Conservation (phyloP, 2,329 filamentous ascomycete genomes). For the Tolypocladium inflatum region DNA sequence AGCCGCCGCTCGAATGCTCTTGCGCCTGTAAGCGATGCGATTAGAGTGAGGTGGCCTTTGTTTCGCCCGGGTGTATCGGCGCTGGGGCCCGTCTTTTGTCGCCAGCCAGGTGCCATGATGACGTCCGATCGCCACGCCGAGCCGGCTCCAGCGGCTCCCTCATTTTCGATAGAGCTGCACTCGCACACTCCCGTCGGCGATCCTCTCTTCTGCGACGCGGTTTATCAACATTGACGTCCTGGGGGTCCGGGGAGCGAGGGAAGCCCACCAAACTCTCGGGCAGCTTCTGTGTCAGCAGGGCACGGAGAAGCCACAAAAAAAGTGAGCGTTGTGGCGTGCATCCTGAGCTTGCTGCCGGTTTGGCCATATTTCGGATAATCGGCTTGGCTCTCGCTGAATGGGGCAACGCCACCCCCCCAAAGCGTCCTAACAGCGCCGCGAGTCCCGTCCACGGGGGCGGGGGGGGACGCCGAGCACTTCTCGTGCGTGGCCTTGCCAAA, state of each 20-base stretch:
- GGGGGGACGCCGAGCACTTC: background rate
- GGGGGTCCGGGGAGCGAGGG: no score
- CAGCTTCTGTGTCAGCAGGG: background rate
- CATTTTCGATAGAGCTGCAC: background rate
- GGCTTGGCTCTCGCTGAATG: background rate
- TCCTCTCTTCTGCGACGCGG: background rate
- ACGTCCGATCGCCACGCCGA: constrained; percentile 10
- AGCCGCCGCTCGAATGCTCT: background rate
- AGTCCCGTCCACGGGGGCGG: background rate
- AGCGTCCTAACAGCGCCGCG: background rate
- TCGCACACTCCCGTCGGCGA: background rate
- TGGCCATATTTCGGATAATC: constrained; percentile 1
- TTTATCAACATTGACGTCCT: background rate
- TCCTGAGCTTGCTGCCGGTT: background rate
- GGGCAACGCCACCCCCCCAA: background rate
- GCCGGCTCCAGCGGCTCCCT: constrained; percentile 11
- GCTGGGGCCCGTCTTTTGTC: background rate
- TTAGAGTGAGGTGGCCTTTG: background rate
- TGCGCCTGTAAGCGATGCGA: background rate
- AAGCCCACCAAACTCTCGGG: background rate
- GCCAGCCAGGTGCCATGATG: constrained; percentile 5
- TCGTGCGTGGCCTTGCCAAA: background rate
- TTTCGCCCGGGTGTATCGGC: constrained; percentile 1
- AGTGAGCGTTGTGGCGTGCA: background rate
- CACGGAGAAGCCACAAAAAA: background rate